phyloP scores from a whole-genome alignment of 2,329 filamentous ascomycete species.

The Polytolypa hystricis region DNA sequence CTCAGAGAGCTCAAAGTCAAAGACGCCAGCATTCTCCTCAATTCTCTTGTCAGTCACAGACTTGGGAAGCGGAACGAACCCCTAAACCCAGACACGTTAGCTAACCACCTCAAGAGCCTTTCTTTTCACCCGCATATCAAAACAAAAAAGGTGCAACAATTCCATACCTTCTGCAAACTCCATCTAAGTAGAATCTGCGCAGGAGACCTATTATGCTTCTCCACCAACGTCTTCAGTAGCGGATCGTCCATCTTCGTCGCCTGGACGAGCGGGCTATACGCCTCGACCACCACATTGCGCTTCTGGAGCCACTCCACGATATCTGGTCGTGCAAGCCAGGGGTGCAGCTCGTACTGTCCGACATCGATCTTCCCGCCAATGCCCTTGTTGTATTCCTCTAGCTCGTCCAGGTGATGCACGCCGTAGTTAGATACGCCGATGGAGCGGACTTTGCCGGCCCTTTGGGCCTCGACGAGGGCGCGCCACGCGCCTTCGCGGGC shows the following conservation, averaged over 20 bases:
- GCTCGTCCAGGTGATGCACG: constrained; percentile 30
- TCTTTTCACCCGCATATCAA: neutral
- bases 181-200: constrained; percentile 50
- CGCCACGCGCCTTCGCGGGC: constrained; percentile 30
- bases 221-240: constrained; percentile 38
- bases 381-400: constrained; percentile 29
- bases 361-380: constrained; percentile 61
- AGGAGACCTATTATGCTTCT: constrained; percentile 48
- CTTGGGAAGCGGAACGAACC: constrained; percentile 53
- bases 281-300: constrained; percentile 51
- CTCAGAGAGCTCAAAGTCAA: constrained; percentile 48
- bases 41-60: constrained; percentile 50
- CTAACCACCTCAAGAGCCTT: too few species aligned
- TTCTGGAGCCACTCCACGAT: constrained; percentile 66
- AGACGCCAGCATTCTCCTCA: constrained; percentile 48
- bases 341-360: constrained; percentile 83
- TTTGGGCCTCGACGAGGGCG: constrained; percentile 30
- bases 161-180: constrained; percentile 46
- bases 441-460: constrained; percentile 25
- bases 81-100: constrained; percentile 24
- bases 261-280: constrained; percentile 38
- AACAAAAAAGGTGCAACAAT: neutral
- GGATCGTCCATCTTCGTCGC: constrained; percentile 42
- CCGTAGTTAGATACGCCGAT: constrained; percentile 32
- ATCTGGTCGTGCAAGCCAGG: constrained; percentile 71